Evolutionary conservation across 306 rosid genomes (phyloP).

Genomic region (Glycyrrhiza uralensis): DNA sequence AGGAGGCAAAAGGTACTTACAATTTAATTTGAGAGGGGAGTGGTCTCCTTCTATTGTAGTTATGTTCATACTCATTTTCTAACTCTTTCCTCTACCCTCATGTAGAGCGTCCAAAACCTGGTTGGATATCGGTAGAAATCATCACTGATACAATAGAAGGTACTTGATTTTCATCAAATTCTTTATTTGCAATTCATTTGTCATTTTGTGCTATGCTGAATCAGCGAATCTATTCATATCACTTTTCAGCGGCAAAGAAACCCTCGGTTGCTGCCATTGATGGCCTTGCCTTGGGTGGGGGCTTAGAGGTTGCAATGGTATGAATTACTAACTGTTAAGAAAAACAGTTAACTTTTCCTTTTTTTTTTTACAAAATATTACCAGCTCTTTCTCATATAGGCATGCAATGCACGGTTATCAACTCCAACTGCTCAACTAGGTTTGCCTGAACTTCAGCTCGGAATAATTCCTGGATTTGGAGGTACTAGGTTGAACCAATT

Average conservation of each 20-base stretch:
- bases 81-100: slow-evolving; percentile 2
- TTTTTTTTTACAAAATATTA: not conserved
- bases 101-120: slow-evolving; percentile 52
- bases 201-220: slow-evolving; percentile 15
- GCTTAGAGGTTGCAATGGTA: slow-evolving; percentile 97
- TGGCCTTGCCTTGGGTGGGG: slow-evolving; percentile 99
- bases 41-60: not conserved
- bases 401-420: slow-evolving; percentile 85
- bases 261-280: slow-evolving; percentile 97
- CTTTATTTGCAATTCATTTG: not conserved
- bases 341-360: not conserved
- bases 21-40: not conserved
- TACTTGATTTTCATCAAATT: slow-evolving; percentile 16
- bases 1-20: slow-evolving; percentile 53
- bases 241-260: slow-evolving; percentile 65
- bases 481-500: slow-evolving; percentile 40
- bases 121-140: slow-evolving; percentile 67
- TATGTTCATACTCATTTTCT: slow-evolving; percentile 1
- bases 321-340: slow-evolving; percentile 17
- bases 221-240: not conserved
- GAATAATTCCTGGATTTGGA: slow-evolving; percentile 97
- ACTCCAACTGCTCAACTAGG: slow-evolving; percentile 90
- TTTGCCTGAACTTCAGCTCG: slow-evolving; percentile 97
- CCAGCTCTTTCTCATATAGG: slow-evolving; percentile 40
- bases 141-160: slow-evolving; percentile 79